A percentile compares a stretch with the other conserved stretches of the same genome.
Conservation (phyloP, 2,329 filamentous ascomycete species). For the Emmonsiellopsis sp. region DNA sequence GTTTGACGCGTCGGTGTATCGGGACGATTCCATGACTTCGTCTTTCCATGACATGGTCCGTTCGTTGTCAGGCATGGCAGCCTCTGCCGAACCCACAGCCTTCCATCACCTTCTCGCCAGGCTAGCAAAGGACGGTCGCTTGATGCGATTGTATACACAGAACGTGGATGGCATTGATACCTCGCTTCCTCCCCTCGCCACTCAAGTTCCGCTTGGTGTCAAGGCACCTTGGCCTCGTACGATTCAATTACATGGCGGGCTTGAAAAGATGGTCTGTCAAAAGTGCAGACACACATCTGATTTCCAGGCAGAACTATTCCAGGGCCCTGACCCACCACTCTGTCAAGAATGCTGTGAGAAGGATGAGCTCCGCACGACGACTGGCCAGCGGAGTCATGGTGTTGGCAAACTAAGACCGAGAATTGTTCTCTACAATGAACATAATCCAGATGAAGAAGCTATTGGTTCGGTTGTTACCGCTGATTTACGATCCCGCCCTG, state of each 20-base stretch:
- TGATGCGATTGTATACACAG: slow-evolving; percentile 87
- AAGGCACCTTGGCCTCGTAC: slow-evolving; percentile 91
- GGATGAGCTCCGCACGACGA: slow-evolving; percentile 66
- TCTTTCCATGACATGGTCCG: slow-evolving; percentile 96
- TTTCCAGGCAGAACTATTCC: slow-evolving; percentile 71
- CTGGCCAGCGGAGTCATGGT: slow-evolving; percentile 84
- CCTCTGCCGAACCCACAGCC: slow-evolving; percentile 66
- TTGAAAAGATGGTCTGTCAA: slow-evolving; percentile 93
- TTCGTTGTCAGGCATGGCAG: slow-evolving; percentile 69
- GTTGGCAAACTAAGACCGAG: slow-evolving; percentile 81
- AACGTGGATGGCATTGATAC: slow-evolving; percentile 96
- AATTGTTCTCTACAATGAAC: slow-evolving; percentile 96
- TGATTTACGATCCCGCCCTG: slow-evolving; percentile 75
- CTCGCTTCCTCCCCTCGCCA: slow-evolving; percentile 66
- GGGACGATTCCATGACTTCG: slow-evolving; percentile 75
- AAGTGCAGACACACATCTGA: slow-evolving; percentile 73
- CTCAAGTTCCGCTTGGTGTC: slow-evolving; percentile 67
- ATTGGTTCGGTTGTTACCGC: slow-evolving; percentile 85
- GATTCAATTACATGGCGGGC: slow-evolving; percentile 84
- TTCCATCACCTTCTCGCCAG: slow-evolving; percentile 94
- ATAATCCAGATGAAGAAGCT: slow-evolving; percentile 91
- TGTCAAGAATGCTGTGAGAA: slow-evolving; percentile 65
- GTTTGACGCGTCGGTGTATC: slow-evolving; percentile 96
- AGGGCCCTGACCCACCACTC: slow-evolving; percentile 71
- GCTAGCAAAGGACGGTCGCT: slow-evolving; percentile 72